A percentile compares a stretch with the other conserved stretches of the same genome.
These are phyloP conservation scores for Luffa acutangula DNA, from an alignment of 306 rosid genomes.

Conservation along the genomic window DNA sequence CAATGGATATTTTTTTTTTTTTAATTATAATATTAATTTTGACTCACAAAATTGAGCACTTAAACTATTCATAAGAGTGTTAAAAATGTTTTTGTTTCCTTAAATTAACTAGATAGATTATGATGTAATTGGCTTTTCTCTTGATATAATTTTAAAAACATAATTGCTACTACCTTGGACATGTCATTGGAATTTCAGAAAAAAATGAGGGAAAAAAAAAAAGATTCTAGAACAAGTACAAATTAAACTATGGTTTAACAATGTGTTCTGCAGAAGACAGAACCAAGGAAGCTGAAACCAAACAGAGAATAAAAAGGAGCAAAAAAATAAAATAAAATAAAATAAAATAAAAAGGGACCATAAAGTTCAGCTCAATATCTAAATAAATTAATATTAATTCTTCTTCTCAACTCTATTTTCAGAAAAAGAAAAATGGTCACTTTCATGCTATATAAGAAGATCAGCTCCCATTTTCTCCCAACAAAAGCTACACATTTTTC, in stretches of 20 bases:
- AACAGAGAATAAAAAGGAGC: neutral
- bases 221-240: neutral
- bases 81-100: no score
- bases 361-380: neutral
- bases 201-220: neutral
- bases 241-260: neutral
- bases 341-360: neutral
- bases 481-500: neutral
- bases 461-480: neutral
- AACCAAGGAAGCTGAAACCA: neutral
- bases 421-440: neutral
- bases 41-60: no score
- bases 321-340: neutral
- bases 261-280: neutral
- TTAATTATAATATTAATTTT: no score
- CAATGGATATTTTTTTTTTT: no score
- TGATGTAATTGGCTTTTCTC: neutral
- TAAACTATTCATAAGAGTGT: no score
- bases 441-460: neutral
- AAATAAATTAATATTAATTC: conserved; percentile 5
- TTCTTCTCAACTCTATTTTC: neutral
- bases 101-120: neutral
- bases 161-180: neutral
- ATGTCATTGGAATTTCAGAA: neutral
- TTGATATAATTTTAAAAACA: neutral